Evolutionary conservation across 495 filamentous ascomycete species (phyloP), one percentile per base, ranked within the genome.

Genomic region (Tuber microsphaerosporum): DNA sequence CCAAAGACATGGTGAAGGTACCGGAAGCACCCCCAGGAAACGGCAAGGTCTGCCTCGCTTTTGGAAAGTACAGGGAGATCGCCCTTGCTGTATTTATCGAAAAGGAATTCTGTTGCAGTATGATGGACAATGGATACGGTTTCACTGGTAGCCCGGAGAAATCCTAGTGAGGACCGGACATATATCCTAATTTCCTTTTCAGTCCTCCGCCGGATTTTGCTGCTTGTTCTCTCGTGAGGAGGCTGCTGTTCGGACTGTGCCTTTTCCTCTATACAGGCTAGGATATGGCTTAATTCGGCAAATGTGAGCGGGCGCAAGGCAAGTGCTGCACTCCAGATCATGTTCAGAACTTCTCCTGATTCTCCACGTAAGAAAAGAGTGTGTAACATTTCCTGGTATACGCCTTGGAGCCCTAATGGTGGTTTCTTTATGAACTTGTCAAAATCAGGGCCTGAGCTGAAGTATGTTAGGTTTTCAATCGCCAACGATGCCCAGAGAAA

Each of bases 11-110:
- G n/a, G n/a, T 61, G 51, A 31, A 61, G n/a, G 51, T 31, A 61
- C 4, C 1, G 51, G n/a, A 61, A 61, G 3, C 51, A 61, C n/a
- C 31, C 51, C 51, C 51, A 31, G 2, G 51, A 61, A 31, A n/a
- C 1, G 10, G 8, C 8, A 22, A n/a, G 22, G 9, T n/a, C 48
- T 2, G 10, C 1, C 20, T 51, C 22, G 1, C 48, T 8, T 12
- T 51, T 51, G 9, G 0, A 2, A 22, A 8, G 22, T 9, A 0
- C 22, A 8, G 0, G 20, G n/a, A 10, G 0, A 8, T 0, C 0
- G 7, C 10, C 48, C 20, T n/a, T 22, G 48, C 8, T 22, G 22
- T 7, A 12, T 51, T n/a, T 1, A 9, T n/a, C 48, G 9, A 51
- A 51, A 51, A 51, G 48, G 48, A 10, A 51, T n/a, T 51, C 48